These are phyloP conservation scores for Alternaria arborescens DNA, from an alignment of 2,329 filamentous ascomycete species.

Conservation along the genomic window DNA sequence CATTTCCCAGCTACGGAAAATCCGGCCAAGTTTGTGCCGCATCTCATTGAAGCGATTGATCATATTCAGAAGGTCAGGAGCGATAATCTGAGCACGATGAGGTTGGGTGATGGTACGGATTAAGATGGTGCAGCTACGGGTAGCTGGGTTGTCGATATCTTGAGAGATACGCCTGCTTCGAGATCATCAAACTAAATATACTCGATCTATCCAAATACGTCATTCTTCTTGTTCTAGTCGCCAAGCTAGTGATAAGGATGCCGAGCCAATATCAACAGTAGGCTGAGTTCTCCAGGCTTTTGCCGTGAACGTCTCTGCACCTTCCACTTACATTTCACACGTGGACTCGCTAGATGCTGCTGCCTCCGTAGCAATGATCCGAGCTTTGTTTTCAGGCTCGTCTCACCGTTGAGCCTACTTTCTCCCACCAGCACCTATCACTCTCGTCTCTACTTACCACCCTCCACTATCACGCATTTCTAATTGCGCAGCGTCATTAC, in stretches of 20 bases:
- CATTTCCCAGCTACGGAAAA: constrained; percentile 61
- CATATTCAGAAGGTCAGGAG: constrained; percentile 48
- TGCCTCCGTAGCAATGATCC: neutral
- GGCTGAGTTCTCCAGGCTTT: neutral
- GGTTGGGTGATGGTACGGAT: constrained; percentile 40
- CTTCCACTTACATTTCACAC: neutral
- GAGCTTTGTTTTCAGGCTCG: neutral
- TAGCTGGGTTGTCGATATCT: too few species aligned
- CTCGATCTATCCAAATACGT: neutral
- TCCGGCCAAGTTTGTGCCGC: constrained; percentile 50
- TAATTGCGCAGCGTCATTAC: neutral
- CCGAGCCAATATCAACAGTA: neutral
- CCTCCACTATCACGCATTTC: neutral
- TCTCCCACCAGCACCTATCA: neutral
- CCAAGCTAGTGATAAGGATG: neutral
- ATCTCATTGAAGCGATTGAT: constrained; percentile 51
- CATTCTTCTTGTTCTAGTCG: neutral
- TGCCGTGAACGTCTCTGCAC: too few species aligned
- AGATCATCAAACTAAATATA: neutral
- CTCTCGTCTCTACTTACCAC: neutral
- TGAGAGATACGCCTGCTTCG: too few species aligned
- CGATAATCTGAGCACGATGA: constrained; percentile 43
- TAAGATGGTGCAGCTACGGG: neutral
- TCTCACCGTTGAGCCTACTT: neutral
- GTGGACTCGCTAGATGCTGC: neutral